Evolutionary conservation across 148 eudicot genomes (phyloP).

Genomic region (Spergularia bocconei): DNA sequence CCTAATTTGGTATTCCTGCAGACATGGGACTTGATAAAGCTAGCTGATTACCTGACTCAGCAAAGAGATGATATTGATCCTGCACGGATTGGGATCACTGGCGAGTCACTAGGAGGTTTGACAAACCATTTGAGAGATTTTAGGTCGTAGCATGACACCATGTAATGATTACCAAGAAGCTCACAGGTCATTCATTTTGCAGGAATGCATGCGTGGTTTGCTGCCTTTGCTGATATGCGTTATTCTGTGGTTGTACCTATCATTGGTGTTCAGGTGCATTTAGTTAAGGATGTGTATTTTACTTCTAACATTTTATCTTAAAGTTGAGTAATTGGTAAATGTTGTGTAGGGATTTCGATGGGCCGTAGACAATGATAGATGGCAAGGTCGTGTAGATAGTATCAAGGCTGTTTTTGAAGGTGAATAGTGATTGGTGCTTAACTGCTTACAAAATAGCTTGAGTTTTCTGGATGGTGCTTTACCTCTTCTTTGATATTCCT

Average conservation of each 20-base stretch:
- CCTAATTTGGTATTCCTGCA: constrained; percentile 23
- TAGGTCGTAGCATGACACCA: background rate
- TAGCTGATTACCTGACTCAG: constrained; percentile 77
- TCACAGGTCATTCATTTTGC: constrained; percentile 14
- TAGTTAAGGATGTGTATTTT: constrained; percentile 1
- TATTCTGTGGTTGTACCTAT: constrained; percentile 83
- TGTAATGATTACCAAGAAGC: background rate
- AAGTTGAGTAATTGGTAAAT: background rate
- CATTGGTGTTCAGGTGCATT: constrained; percentile 90
- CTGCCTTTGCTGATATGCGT: constrained; percentile 79
- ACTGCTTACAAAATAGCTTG: background rate
- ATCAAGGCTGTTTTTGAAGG: constrained; percentile 91
- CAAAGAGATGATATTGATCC: constrained; percentile 72
- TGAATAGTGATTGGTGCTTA: constrained; percentile 22
- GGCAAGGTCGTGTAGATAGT: constrained; percentile 91
- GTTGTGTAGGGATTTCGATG: constrained; percentile 79
- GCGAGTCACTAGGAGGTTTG: constrained; percentile 99
- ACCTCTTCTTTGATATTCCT: constrained; percentile 5
- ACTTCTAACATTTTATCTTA: background rate
- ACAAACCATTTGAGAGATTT: constrained; percentile 10
- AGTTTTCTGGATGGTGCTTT: constrained; percentile 1
- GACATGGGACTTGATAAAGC: constrained; percentile 93
- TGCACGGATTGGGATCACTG: constrained; percentile 83
- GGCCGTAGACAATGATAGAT: constrained; percentile 85
- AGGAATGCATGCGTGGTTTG: constrained; percentile 99